Evolutionary conservation across 768 basidiomycete species (phyloP), one percentile per base, ranked within the genome.

Genomic region (Tricholoma terreum): DNA sequence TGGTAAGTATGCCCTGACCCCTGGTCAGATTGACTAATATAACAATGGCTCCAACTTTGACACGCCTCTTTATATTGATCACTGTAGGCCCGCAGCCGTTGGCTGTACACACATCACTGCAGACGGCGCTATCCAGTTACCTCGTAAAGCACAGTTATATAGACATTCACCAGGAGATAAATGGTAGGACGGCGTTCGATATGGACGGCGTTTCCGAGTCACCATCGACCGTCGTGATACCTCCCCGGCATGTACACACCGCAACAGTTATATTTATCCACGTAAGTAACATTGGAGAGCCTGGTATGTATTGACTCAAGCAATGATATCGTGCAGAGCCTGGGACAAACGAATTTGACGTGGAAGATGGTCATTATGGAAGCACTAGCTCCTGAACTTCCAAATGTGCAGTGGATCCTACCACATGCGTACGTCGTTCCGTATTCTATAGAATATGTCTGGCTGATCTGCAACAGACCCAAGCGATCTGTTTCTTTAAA

Each of bases 201-300:
- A 66, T 64, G 60, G 59, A 63, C 27, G 42, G 55, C n/a, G 31
- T n/a, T 50, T 50, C 48, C 42, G 38, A 49, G 19, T 34, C 43
- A 12, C 63, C 58, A 53, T 52, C 60, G 40, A 42, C 58, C 10
- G 57, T 63, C 27, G 59, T 60, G 12, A 63, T 69, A 51, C 59
- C 65, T 52, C 60, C 70, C 3, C 54, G 48, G 14, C 50, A 64
- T 42, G 19, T 75, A 52, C 87, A 89, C 65, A 83, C 83, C 9
- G 85, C 86, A 11, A 87, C 86, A 0, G 78, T 90, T 55, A 86
- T 90, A 63, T 89, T 90, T 66, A 65, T 87, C 15, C 89, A 90
- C 71, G 88, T 87, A 63, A 54, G 84, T 54, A 34, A 6, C 14
- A 14, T 24, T 24, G 14, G 14, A 15, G 6, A 27, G 45, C 14